Conservation (phyloP, 169 alveolate genomes). For the Perkinsus olseni region DNA sequence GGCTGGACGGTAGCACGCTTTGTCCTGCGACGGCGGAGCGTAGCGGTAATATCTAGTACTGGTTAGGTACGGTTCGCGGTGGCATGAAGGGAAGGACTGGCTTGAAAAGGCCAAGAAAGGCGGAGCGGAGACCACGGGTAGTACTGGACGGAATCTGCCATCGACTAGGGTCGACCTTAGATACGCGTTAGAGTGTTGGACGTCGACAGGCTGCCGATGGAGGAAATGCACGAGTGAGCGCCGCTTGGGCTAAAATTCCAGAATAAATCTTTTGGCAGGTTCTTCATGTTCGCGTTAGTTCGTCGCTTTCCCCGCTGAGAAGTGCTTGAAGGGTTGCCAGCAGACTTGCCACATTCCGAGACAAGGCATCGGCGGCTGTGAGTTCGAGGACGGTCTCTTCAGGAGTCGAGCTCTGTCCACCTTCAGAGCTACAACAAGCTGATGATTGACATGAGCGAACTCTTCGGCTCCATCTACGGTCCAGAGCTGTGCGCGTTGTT, state of each 20-base stretch:
- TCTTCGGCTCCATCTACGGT: neutral
- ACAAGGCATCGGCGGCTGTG: slow-evolving; percentile 1
- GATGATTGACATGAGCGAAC: neutral
- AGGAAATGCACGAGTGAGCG: slow-evolving; percentile 11
- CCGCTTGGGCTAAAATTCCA: neutral
- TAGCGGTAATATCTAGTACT: neutral
- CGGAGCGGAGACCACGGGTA: neutral
- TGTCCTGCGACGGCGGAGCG: neutral
- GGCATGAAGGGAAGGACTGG: neutral
- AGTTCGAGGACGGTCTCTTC: slow-evolving; percentile 8
- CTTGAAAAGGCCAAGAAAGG: neutral
- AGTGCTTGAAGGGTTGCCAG: slow-evolving; percentile 22
- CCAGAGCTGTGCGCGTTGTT: neutral
- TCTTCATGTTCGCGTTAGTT: slow-evolving; percentile 21
- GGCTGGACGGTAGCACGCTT: neutral
- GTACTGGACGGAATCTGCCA: neutral
- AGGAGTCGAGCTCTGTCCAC: neutral
- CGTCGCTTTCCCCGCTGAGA: slow-evolving; percentile 33
- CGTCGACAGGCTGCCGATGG: slow-evolving; percentile 17
- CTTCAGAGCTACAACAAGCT: slow-evolving; percentile 21
- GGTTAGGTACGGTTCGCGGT: neutral
- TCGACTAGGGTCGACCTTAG: neutral
- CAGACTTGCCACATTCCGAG: slow-evolving; percentile 24
- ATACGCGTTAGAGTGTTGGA: slow-evolving; percentile 16
- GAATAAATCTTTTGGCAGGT: neutral